Base-by-base conservation (phyloP, 495 filamentous ascomycete genomes). In the Daldinia grandis region DNA sequence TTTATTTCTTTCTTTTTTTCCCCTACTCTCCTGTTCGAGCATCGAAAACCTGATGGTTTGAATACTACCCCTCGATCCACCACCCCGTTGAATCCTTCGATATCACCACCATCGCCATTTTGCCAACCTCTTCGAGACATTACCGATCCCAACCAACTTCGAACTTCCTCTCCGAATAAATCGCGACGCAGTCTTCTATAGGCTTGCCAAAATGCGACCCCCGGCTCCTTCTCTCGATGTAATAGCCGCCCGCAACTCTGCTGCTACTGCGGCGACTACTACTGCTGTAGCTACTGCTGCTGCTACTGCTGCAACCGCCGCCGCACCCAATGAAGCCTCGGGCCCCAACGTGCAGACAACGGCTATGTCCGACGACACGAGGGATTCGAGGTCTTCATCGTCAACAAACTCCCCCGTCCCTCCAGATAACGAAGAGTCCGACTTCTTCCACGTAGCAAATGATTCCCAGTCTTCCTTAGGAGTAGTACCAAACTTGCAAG, bases 401-500 rank as follows among this genome's bases (percentile, higher is more conserved):
- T 91, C 91, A 3, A 92, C 91, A 54, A 94, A 91, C 76, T 96
- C 94, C 1, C 94, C 94, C 24, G 91, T 91, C 75, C 90, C 92
- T 30, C 86, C 88, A 71, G 89, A 87, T 64, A 86, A 88, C 64
- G 93, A 97, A 78, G 94, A 97, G 79, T 95, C 92, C 69, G 94
- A 98, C 78, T 96, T 95, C 82, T 95, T 95, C 80, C 86, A 88
- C 49, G 91, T 89, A 65, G 85, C 87, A 65, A 97, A 97, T 80
- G 94, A 98, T 78, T 97, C 93, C 4, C 87, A 93, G 72, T 97
- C 94, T 5, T 98, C 94, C 3, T 86, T 97, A 40, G 93, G 92
- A 33, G 88, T 93, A 9, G 73, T 77, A 28, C 87, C 88, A 25
- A 93, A 90, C 38, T 83, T 92, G 59, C 87, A 91, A 67, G 93